These are phyloP conservation scores for Hydrangea macrophylla DNA, from an alignment of 148 eudicot species.

Conservation along the genomic window DNA sequence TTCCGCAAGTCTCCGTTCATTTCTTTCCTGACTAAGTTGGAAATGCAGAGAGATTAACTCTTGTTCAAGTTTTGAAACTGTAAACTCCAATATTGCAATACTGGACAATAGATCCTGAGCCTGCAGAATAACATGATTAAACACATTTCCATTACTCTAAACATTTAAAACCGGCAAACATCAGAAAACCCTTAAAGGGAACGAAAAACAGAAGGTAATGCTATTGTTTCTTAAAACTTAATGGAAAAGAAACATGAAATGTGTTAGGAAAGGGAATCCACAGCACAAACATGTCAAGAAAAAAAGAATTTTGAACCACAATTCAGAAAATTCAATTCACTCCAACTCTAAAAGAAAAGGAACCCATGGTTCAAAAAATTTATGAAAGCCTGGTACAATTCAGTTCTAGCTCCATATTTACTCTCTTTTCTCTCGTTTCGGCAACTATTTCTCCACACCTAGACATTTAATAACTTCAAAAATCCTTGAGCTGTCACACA, in stretches of 20 bases:
- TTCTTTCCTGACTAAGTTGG: slow-evolving; percentile 25
- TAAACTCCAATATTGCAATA: slow-evolving; percentile 18
- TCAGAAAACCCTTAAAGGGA: not conserved
- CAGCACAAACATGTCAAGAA: not conserved
- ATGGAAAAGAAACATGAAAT: not conserved
- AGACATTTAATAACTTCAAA: not conserved
- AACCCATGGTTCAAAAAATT: not conserved
- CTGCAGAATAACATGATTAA: slow-evolving; percentile 6
- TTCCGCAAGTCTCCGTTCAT: slow-evolving; percentile 21
- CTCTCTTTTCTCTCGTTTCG: not conserved
- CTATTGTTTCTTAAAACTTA: no score
- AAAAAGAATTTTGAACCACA: not conserved
- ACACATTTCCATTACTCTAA: not conserved
- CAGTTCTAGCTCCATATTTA: not conserved
- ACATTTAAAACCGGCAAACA: not conserved
- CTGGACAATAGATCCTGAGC: slow-evolving; percentile 20
- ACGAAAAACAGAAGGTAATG: not conserved
- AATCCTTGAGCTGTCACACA: not conserved
- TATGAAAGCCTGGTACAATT: not conserved
- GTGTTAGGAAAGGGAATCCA: not conserved
- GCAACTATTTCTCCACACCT: not conserved
- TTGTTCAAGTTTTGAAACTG: slow-evolving; percentile 21
- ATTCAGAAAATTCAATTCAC: not conserved
- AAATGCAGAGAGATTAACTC: slow-evolving; percentile 21
- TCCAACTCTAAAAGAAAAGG: not conserved